phyloP scores from a whole-genome alignment of 805 yeast species.

The Ogataea nakhonphanomensis region DNA sequence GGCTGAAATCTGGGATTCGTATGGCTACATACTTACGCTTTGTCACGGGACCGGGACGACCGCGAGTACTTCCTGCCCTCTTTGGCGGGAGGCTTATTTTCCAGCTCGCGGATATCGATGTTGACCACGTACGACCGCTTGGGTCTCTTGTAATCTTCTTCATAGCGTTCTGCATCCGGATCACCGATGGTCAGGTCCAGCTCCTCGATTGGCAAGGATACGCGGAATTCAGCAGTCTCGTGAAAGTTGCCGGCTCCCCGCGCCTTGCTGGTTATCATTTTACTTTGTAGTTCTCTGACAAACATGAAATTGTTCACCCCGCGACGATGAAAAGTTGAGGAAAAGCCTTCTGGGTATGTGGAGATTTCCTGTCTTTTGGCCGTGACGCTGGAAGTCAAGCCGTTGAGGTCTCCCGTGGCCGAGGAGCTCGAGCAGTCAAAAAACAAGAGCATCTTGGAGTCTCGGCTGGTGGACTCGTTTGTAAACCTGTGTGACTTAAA shows the following conservation, averaged over 20 bases:
- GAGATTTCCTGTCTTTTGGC: slow-evolving; percentile 25
- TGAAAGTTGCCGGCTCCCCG: slow-evolving; percentile 24
- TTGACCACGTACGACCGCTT: slow-evolving; percentile 41
- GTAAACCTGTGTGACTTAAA: slow-evolving; percentile 28
- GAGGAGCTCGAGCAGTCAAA: slow-evolving; percentile 27
- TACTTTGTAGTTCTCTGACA: slow-evolving; percentile 47
- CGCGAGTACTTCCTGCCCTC: slow-evolving; percentile 8
- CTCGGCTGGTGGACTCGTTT: slow-evolving; percentile 29
- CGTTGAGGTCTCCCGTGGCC: slow-evolving; percentile 17
- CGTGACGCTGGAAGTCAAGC: slow-evolving; percentile 1
- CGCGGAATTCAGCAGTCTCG: slow-evolving; percentile 40
- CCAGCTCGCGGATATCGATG: slow-evolving; percentile 41
- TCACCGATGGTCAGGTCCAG: slow-evolving; percentile 22
- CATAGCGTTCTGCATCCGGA: slow-evolving; percentile 4
- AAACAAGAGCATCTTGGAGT: slow-evolving; percentile 32
- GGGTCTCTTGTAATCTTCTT: slow-evolving; percentile 23
- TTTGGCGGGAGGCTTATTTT: slow-evolving; percentile 26
- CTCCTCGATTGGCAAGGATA: slow-evolving; percentile 38
- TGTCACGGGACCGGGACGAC: slow-evolving; percentile 6
- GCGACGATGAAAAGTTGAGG: slow-evolving; percentile 47
- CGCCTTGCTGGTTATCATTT: slow-evolving; percentile 39
- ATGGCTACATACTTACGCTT: neutral
- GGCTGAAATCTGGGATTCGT: too few relatives aligned
- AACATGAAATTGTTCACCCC: slow-evolving; percentile 50
- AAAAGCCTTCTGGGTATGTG: slow-evolving; percentile 46